Evolutionary conservation across 768 basidiomycete species (phyloP), one percentile per base, ranked within the genome.

Genomic region (Leccinum pellstonianum): DNA sequence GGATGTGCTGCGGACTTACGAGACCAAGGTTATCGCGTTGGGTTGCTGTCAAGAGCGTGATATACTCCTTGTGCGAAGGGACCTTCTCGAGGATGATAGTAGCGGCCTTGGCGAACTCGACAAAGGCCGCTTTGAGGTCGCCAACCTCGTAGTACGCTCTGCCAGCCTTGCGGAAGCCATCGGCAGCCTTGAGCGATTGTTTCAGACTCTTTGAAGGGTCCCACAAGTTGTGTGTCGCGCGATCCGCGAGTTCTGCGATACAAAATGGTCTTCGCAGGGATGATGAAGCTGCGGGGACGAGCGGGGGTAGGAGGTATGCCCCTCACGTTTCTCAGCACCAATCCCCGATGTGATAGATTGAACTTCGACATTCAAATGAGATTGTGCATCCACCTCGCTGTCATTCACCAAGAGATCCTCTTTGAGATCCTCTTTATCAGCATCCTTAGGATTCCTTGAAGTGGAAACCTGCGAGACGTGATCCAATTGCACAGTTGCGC

Each of bases 31-130:
- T 90, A 54, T 83, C 76, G 55, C 86, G 80, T 67, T 93, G 91
- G 11, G 79, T 76, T 6, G 75, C 56, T 49, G 70, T 86, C 65
- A 93, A 71, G 48, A 84, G 71, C 1, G 75, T 76, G 35, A 79
- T 66, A 69, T 88, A 93, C 49, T 90, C 86, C 55, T 79, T 76
- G 74, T 93, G 91, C 2, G 77, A 75, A 0, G 91, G 91, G n/a
- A 93, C 76, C 63, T 83, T 86, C 76, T 93, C 90, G 10, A 91
- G 81, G 5, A 91, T 88, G 58, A 92, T 76, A 1, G 88, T 90
- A 1, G 90, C 90, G 11, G 90, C 88, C 60, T 79, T 83, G 3
- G 90, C 90, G 53, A 82, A 84, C 61, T 84, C 79, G 17, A 92
- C 77, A 70, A 91, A 93, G 1, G 86, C 88, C n/a, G 73, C 76